Conservation (phyloP, 192 early-diverging fungal genomes). For the Coemansia sp. region DNA sequence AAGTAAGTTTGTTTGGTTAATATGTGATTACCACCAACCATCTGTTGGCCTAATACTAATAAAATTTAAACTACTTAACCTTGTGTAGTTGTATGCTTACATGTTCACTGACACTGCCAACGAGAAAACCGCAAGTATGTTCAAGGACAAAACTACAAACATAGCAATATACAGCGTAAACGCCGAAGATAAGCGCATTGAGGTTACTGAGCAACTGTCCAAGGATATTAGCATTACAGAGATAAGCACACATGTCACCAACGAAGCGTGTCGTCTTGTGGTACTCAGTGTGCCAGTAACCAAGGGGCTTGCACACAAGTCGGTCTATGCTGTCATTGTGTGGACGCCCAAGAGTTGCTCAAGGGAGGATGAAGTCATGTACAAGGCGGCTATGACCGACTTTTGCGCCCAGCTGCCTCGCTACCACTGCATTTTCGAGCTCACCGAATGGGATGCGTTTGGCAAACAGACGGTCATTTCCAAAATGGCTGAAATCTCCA, state of each 20-base stretch:
- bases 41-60: too few relatives aligned
- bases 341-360: slow-evolving; percentile 17
- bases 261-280: background rate
- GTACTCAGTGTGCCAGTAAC: background rate
- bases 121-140: slow-evolving; percentile 17
- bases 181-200: background rate
- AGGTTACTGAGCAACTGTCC: background rate
- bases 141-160: slow-evolving; percentile 6
- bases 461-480: background rate
- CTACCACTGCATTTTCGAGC: slow-evolving; percentile 20
- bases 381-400: slow-evolving; percentile 1
- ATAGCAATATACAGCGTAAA: slow-evolving; percentile 18
- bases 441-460: slow-evolving; percentile 24
- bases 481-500: slow-evolving; percentile 2
- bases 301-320: background rate
- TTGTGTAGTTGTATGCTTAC: slow-evolving; percentile 6
- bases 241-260: background rate
- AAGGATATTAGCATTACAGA: background rate
- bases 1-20: too few relatives aligned
- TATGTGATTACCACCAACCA: too few relatives aligned
- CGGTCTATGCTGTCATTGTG: slow-evolving; percentile 2
- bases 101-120: slow-evolving; percentile 14
- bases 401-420: slow-evolving; percentile 15
- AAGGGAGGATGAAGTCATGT: slow-evolving; percentile 8
- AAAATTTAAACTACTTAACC: background rate